These are phyloP conservation scores for Cladosporium sp. DNA, from an alignment of 2,329 filamentous ascomycete genomes.

Conservation along the genomic window DNA sequence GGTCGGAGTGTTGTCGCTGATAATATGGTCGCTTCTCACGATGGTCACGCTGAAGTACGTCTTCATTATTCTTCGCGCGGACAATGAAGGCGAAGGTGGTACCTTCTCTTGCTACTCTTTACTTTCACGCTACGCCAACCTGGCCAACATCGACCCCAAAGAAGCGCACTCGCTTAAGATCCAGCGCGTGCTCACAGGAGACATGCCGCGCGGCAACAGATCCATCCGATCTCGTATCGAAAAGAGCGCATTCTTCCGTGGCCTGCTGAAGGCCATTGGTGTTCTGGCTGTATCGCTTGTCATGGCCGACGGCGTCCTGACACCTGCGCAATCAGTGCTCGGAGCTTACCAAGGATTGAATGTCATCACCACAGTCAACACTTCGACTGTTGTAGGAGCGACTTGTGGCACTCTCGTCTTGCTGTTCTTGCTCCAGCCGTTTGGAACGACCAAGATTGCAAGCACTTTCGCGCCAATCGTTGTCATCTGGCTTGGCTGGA, in stretches of 20 bases:
- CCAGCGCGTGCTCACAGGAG: slow-evolving; percentile 54
- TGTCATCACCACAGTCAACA: slow-evolving; percentile 56
- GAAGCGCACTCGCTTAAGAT: slow-evolving; percentile 54
- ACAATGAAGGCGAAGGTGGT: slow-evolving; percentile 68
- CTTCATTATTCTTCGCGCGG: slow-evolving; percentile 60
- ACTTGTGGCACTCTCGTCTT: slow-evolving; percentile 62
- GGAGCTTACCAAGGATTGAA: slow-evolving; percentile 60
- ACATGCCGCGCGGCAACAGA: slow-evolving; percentile 51
- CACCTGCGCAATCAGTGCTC: slow-evolving; percentile 66
- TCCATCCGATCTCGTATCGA: slow-evolving; percentile 57
- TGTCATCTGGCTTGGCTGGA: slow-evolving; percentile 63
- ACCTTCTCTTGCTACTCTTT: slow-evolving; percentile 66
- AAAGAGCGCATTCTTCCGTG: slow-evolving; percentile 48
- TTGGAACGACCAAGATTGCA: slow-evolving; percentile 60
- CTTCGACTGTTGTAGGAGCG: slow-evolving; percentile 57
- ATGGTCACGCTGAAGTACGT: slow-evolving; percentile 69
- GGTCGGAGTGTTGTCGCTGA: slow-evolving; percentile 61
- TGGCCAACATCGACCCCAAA: slow-evolving; percentile 57
- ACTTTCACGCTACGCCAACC: slow-evolving; percentile 58
- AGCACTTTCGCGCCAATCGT: slow-evolving; percentile 62
- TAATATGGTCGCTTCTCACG: slow-evolving; percentile 65
- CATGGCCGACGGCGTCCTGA: slow-evolving; percentile 63
- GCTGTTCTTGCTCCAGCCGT: slow-evolving; percentile 61
- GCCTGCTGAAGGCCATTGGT: slow-evolving; percentile 57
- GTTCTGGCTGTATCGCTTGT: slow-evolving; percentile 66